phyloP scores from a whole-genome alignment of 768 basidiomycete species.

The Auriscalpium orientale region DNA sequence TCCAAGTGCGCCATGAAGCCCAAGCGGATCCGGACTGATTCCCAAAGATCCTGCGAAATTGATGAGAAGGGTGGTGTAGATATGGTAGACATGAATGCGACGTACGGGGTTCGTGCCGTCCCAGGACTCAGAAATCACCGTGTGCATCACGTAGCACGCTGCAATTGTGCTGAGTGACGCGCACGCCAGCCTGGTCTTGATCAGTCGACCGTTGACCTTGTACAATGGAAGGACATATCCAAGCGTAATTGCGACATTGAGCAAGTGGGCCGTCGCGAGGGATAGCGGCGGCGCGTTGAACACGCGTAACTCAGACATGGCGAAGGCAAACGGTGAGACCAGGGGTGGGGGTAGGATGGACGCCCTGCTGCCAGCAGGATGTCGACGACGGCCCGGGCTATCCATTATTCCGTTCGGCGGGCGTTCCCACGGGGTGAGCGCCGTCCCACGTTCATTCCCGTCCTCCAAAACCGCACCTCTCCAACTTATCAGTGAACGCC shows the following conservation, averaged over 20 bases:
- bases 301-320: conserved; percentile 9
- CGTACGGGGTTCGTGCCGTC: conserved; percentile 14
- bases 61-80: background rate
- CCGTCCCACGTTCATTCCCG: too few species aligned
- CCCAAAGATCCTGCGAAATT: conserved; percentile 4
- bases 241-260: conserved; percentile 51
- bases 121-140: conserved; percentile 28
- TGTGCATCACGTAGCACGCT: conserved; percentile 46
- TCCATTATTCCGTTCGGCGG: too few species aligned
- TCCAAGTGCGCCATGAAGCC: conserved; percentile 15
- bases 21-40: conserved; percentile 16
- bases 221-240: conserved; percentile 84
- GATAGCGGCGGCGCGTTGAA: conserved; percentile 18
- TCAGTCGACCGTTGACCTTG: conserved; percentile 34
- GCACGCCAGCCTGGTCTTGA: conserved; percentile 67
- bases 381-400: too few species aligned
- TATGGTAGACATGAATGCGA: conserved; percentile 3
- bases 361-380: too few species aligned
- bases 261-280: conserved; percentile 34
- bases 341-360: too few species aligned
- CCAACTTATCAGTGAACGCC: too few species aligned
- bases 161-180: conserved; percentile 55
- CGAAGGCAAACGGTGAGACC: too few species aligned
- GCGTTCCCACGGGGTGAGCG: too few species aligned
- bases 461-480: too few species aligned